Evolutionary conservation across 306 rosid species (phyloP), one percentile per base, ranked within the genome.

Genomic region (Cucurbita ficifolia): DNA sequence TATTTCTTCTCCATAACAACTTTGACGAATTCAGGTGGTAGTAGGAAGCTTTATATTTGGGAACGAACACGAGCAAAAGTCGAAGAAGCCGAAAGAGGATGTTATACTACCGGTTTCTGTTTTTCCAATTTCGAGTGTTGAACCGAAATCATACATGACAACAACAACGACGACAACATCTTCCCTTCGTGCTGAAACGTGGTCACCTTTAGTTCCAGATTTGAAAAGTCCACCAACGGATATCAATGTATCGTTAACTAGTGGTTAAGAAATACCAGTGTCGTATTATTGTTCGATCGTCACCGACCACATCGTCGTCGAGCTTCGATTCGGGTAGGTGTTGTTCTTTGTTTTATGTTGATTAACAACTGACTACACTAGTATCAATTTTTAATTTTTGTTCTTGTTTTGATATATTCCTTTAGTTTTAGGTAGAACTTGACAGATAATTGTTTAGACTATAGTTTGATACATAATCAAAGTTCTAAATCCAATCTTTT

Each of bases 1-100:
- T 46, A 49, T 43, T 45, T 68, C n/a, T 13, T 68, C 51, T 22
- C 0, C 42, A 7, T 6, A 12, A 70, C 56, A 2, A 12, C 4
- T 64, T 17, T 10, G 2, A 14, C 5, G 16, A 46, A 69, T 69
- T 39, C 86, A 92, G 98, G 96, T 92, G 48, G 93, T 90, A 70
- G 88, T 92, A 22, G 98, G 98, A 75, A 92, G 98, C 83, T 92
- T 92, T 86, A 83, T 90, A 77, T 85, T 96, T 0, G 96, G 93
- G 62, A 90, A 90, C 85, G 93, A 93, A 80, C 90, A 87, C 18
- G 97, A 93, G 79, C 96, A 84, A 63, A 90, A 86, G 79, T 62
- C 84, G 6, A 93, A 82, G 83, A 93, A 87, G 74, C 87, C 84
- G 75, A 90, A 87, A 78, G 90, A 82, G 2, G 97, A 87, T 18